Evolutionary conservation across 306 rosid species (phyloP), one percentile per base, ranked within the genome.

Genomic region (Alnus rubra): DNA sequence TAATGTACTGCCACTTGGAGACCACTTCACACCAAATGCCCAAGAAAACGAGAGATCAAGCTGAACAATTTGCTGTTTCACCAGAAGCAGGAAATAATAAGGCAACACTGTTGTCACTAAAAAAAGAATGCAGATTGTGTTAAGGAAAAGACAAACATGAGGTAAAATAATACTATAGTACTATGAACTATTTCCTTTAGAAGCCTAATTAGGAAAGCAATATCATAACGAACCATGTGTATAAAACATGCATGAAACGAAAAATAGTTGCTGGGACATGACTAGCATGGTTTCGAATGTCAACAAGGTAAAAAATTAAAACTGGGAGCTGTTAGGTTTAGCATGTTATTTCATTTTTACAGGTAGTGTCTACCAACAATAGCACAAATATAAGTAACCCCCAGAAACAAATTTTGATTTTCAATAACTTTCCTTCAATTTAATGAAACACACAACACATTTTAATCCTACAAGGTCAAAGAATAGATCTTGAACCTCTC

Each of bases 21-120:
- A 95, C 99, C 99, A 95, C 88, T 85, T 95, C 82, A 93, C 98
- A 51, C 99, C 96, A 51, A 95, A 95, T 65, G 98, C 86, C 99
- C 99, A 95, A 74, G 96, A 88, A 69, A 81, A 85, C 9, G 96
- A 93, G 83, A 93, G 97, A 87, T 95, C 98, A 69, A 95, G 98
- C 91, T 95, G 96, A 82, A 90, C 84, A 75, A 95, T 90, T 82
- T 88, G 86, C 99, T 95, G 90, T 91, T 72, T 77, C 88, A 80
- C 77, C 82, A 83, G n/a, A 85, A 74, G 65, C 69, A 45, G 74
- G 83, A 48, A 42, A 76, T 74, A 60, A 80, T 60, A 74, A 51
- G 59, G 31, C 51, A 48, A 67, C 51, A 42, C 12, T 8, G n/a
- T 42, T 67, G 56, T 62, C 48, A 42, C 68, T 71, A 53, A 44